A percentile compares a stretch with the other conserved stretches of the same genome.
Conservation (phyloP, 179 eudicot species). For the Sideroxylon spinosum region DNA sequence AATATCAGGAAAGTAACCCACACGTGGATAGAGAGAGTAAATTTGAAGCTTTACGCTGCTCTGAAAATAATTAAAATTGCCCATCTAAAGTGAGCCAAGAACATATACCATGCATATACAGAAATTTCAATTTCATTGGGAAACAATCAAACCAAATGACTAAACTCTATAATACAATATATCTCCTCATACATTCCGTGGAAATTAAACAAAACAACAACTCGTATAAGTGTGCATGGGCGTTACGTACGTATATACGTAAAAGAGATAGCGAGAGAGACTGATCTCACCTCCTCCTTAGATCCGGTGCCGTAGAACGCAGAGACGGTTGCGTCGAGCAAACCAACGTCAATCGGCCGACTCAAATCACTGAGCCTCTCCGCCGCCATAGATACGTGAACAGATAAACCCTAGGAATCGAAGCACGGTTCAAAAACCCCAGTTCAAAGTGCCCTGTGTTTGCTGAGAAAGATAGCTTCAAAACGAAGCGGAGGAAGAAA, state of each 20-base stretch:
- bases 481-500: slow-evolving; percentile 47
- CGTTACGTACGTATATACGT: not conserved
- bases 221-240: not conserved
- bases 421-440: slow-evolving; percentile 26
- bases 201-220: not conserved
- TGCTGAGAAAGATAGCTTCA: slow-evolving; percentile 44
- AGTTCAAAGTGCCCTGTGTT: slow-evolving; percentile 22
- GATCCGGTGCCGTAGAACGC: slow-evolving; percentile 99
- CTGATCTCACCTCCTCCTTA: slow-evolving; percentile 62
- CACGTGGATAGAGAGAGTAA: too few relatives aligned
- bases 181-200: not conserved
- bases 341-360: slow-evolving; percentile 81
- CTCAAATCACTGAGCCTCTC: slow-evolving; percentile 90
- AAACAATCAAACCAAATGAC: not conserved
- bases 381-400: slow-evolving; percentile 56
- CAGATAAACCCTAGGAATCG: slow-evolving; percentile 26
- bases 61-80: too few relatives aligned
- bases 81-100: too few relatives aligned
- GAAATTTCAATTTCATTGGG: not conserved
- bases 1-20: too few relatives aligned
- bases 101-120: too few relatives aligned
- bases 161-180: not conserved
- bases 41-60: too few relatives aligned
- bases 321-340: slow-evolving; percentile 87
- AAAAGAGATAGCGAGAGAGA: not conserved